A percentile compares a stretch with the other conserved stretches of the same genome.
phyloP scores from a whole-genome alignment of 345 rosid genomes.

The Pugionium cornutum region DNA sequence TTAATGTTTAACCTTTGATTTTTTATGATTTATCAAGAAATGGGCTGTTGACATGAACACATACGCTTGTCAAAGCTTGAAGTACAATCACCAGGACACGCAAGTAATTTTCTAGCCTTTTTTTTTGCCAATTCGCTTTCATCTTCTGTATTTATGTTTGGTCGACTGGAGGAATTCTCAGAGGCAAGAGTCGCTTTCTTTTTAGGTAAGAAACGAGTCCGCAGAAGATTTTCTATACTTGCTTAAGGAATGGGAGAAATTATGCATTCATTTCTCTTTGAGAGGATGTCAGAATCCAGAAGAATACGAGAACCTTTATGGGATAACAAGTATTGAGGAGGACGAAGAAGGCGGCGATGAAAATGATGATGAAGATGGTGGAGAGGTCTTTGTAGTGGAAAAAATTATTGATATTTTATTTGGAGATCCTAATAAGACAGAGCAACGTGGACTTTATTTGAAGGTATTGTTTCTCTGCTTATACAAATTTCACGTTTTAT shows the following conservation, averaged over 20 bases:
- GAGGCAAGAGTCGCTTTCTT: background rate
- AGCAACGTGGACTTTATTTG: conserved; percentile 45
- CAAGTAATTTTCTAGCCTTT: conserved; percentile 32
- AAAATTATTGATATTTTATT: conserved; percentile 49
- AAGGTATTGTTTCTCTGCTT: conserved; percentile 46
- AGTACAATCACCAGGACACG: conserved; percentile 44
- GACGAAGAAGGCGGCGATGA: conserved; percentile 38
- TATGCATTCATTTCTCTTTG: conserved; percentile 46
- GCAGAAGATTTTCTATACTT: conserved; percentile 35
- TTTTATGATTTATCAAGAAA: conserved; percentile 26
- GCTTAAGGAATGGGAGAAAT: conserved; percentile 34
- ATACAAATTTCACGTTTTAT: background rate
- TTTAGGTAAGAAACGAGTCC: conserved; percentile 40
- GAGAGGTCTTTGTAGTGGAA: conserved; percentile 58
- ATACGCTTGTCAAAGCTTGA: conserved; percentile 43
- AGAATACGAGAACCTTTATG: conserved; percentile 22
- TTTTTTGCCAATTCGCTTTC: background rate
- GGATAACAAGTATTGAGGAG: conserved; percentile 26
- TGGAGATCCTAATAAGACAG: conserved; percentile 51
- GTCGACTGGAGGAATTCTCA: background rate
- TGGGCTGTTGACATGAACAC: conserved; percentile 50
- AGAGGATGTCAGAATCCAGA: conserved; percentile 20
- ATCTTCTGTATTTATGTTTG: background rate
- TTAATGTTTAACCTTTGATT: background rate
- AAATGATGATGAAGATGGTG: conserved; percentile 35